Evolutionary conservation across 352 stramenopile genomes (phyloP), one percentile per base, ranked within the genome.

Genomic region (Thraustochytrium sp.): DNA sequence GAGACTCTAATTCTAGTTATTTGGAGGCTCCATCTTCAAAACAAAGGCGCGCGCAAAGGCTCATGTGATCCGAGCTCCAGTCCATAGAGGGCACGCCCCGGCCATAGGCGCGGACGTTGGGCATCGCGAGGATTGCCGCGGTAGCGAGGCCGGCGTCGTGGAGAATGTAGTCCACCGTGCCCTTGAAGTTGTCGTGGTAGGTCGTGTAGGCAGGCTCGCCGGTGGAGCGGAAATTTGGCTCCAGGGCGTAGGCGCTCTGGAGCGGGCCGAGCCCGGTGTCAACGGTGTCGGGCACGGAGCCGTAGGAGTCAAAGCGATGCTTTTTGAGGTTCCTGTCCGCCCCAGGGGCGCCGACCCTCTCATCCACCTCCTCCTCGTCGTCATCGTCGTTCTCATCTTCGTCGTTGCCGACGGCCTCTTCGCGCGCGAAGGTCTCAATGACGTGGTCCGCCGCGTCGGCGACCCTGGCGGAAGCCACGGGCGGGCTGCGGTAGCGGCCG

Each of bases 241-340:
- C 56, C 29, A 87, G 54, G 3, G 85, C 84, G 48, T 87, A 87
- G 18, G 83, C 82, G 40, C 83, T 87, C 54, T 40, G 11, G 4
- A 85, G 26, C 21, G 29, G 18, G 9, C 53, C 65, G 11, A 72
- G 21, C 11, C 59, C 59, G 11, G 59, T 72, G 9, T 46, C 59
- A 5, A 72, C 4, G 13, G 34, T 72, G 21, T 72, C 2, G 42
- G 59, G 59, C 59, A 72, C 8, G n/a, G 42, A 16, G 9, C 26
- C 16, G 40, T 44, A 16, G 18, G 48, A 55, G 18, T 55, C n/a
- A 55, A n/a, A 55, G 16, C 48, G 48, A 23, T 55, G 18, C 48
- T 55, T 55, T 23, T 55, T 55, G n/a, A 55, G 18, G n/a, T 55
- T n/a, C 18, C n/a, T 55, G 48, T 55, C 48, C 48, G n/a, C 48